phyloP scores from a whole-genome alignment of 441 rosid species.

The Rhodomyrtus psidioides region DNA sequence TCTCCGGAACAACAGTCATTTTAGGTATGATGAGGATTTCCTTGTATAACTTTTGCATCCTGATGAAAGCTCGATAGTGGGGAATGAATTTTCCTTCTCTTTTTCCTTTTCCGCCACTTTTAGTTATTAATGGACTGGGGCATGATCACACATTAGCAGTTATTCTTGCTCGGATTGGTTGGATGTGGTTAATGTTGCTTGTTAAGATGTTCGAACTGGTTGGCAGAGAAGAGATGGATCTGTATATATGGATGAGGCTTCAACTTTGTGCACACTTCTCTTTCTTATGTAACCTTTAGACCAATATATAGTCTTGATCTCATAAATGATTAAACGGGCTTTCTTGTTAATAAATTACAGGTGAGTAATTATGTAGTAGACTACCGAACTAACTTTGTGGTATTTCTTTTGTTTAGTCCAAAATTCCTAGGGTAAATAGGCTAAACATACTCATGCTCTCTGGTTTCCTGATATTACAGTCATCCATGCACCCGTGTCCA shows the following conservation, averaged over 20 bases:
- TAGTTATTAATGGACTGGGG: neutral
- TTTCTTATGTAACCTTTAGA: neutral
- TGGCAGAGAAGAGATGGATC: neutral
- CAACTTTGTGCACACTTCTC: neutral
- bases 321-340: neutral
- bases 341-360: neutral
- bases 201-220: neutral
- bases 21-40: constrained; percentile 49
- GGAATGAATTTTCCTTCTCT: neutral
- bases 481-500: neutral
- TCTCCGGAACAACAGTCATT: constrained; percentile 62
- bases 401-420: neutral
- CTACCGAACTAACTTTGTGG: neutral
- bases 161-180: neutral
- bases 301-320: neutral
- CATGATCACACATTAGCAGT: neutral
- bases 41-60: neutral
- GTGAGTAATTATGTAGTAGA: neutral
- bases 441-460: neutral
- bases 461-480: neutral
- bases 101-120: neutral
- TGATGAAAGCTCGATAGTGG: neutral
- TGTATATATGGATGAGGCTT: neutral
- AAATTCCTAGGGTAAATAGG: neutral
- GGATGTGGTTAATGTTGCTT: neutral